Evolutionary conservation across 2,329 filamentous ascomycete genomes (phyloP).

Genomic region (Fusarium buxicola): DNA sequence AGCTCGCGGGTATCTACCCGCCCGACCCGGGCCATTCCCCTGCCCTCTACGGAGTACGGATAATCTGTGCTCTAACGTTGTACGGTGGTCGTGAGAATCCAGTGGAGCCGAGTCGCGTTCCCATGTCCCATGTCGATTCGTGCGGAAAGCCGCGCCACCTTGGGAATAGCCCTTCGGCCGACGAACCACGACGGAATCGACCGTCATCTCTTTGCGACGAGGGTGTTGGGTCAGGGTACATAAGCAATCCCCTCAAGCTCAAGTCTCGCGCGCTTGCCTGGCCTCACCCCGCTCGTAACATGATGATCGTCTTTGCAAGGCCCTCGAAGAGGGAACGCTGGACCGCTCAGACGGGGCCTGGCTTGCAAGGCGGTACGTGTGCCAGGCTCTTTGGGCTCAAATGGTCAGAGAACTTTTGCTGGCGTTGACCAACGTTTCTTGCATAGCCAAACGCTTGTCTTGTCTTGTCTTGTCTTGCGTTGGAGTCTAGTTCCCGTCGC

Average conservation of each 20-base stretch:
- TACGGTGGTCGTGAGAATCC: background rate
- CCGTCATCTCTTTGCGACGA: constrained; percentile 34
- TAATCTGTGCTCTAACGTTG: too few relatives aligned
- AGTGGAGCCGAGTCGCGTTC: constrained; percentile 15
- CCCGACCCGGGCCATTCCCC: constrained; percentile 24
- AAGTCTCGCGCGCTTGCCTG: constrained; percentile 12
- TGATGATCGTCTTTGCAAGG: constrained; percentile 40
- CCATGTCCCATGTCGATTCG: constrained; percentile 3
- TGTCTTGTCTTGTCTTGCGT: too few relatives aligned
- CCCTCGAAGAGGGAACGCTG: constrained; percentile 35
- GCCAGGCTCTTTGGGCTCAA: constrained; percentile 23
- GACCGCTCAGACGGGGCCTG: constrained; percentile 16
- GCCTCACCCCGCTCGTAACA: constrained; percentile 30
- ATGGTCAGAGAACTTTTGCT: constrained; percentile 19
- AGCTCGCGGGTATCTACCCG: constrained; percentile 43
- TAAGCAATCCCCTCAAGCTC: constrained; percentile 8
- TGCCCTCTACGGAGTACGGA: background rate
- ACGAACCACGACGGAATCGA: constrained; percentile 31
- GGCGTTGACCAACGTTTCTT: constrained; percentile 13
- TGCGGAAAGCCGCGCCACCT: constrained; percentile 28
- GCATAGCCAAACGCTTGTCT: background rate
- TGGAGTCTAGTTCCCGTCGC: background rate
- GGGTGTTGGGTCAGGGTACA: constrained; percentile 19
- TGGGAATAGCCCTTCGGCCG: constrained; percentile 36
- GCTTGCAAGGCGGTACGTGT: constrained; percentile 10